Conservation (phyloP, 768 basidiomycete species). For the Tremella mesenterica region DNA sequence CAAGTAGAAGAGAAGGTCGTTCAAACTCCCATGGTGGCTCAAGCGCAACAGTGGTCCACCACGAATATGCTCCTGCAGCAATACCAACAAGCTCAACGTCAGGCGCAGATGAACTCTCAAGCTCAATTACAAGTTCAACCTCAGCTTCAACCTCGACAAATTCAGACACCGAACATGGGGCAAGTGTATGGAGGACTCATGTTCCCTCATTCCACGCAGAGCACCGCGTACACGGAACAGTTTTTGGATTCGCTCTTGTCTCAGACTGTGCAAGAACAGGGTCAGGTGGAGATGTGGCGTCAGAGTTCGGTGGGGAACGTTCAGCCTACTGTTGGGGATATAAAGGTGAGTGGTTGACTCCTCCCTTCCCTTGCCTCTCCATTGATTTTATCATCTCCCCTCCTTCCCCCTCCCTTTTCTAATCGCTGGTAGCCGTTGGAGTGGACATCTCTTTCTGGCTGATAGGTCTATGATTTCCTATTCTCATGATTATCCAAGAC, state of each 20-base stretch:
- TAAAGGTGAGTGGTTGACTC: neutral
- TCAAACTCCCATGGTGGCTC: neutral
- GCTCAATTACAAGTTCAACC: neutral
- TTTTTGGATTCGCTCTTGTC: no score
- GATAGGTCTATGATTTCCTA: no score
- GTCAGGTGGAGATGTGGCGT: neutral
- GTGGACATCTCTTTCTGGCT: no score
- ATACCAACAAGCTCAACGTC: slow-evolving; percentile 18
- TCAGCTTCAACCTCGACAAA: neutral
- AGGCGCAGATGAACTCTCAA: slow-evolving; percentile 2
- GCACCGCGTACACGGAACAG: neutral
- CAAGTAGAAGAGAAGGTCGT: slow-evolving; percentile 5
- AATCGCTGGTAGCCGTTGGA: no score
- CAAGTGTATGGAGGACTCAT: no score
- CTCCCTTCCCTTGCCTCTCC: no score
- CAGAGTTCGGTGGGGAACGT: neutral
- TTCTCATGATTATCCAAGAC: neutral
- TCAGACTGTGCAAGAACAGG: no score
- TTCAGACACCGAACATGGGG: neutral
- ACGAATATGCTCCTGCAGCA: slow-evolving; percentile 19
- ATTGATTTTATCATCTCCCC: no score
- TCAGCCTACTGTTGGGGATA: neutral
- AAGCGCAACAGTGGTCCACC: no score
- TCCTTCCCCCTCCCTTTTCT: no score
- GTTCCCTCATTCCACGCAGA: neutral